Evolutionary conservation across 2,329 filamentous ascomycete species (phyloP).

Genomic region (Ophiostoma ips): DNA sequence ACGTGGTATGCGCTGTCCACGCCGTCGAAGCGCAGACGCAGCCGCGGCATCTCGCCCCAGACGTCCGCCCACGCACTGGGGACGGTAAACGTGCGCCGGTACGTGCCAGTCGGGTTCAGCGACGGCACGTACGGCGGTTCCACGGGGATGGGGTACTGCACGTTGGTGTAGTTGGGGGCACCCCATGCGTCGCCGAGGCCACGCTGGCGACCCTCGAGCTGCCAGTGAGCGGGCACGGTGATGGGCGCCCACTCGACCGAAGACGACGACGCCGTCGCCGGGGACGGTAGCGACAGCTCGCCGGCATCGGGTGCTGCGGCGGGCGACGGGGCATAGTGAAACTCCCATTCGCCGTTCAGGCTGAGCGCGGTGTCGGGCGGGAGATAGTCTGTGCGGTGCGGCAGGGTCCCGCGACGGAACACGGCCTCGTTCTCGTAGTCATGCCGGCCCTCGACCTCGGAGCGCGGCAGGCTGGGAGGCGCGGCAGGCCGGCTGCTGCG

Average conservation of each 20-base stretch:
- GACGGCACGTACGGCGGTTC: conserved; percentile 48
- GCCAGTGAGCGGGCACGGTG: conserved; percentile 54
- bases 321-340: conserved; percentile 34
- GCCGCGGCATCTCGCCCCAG: conserved; percentile 21
- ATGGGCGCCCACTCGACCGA: conserved; percentile 26
- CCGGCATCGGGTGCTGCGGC: conserved; percentile 25
- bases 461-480: conserved; percentile 1
- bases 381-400: conserved; percentile 42
- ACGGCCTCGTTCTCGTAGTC: conserved; percentile 50
- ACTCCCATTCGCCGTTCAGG: conserved; percentile 45
- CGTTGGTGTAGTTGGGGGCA: conserved; percentile 54
- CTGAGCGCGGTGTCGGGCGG: conserved; percentile 33
- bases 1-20: conserved; percentile 60
- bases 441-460: conserved; percentile 19
- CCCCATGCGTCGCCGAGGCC: conserved; percentile 28
- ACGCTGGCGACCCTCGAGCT: conserved; percentile 39
- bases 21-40: conserved; percentile 55
- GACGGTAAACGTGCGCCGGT: conserved; percentile 40
- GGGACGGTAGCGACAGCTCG: not conserved
- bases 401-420: conserved; percentile 45
- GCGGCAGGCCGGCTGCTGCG: not conserved
- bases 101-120: conserved; percentile 52
- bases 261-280: not conserved
- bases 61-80: conserved; percentile 29
- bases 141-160: conserved; percentile 51